Evolutionary conservation across 768 basidiomycete genomes (phyloP), one percentile per base, ranked within the genome.

Genomic region (Thelephora ganbajun): DNA sequence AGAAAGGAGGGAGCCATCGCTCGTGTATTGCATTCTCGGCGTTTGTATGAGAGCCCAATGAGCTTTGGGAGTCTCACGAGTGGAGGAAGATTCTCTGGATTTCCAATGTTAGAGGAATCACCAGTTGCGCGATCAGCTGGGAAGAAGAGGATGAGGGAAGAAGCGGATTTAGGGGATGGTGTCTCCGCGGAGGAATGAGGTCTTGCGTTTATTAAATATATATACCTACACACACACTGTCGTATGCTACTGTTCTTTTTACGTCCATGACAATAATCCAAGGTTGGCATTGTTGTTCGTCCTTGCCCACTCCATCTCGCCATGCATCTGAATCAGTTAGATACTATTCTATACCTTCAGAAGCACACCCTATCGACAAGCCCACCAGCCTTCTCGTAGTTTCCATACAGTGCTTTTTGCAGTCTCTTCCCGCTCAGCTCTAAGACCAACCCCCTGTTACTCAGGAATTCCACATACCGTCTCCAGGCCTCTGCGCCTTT

Each of bases 401-500:
- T 56, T 2, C 51, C 55, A 30, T 55, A 53, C 43, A 56, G 43
- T 26, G 47, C 20, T 34, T 45, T 41, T 16, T 43, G 33, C 47
- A 56, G 41, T 41, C 43, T 33, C 19, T 53, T 47, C 11, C 55
- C 54, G 16, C 20, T 19, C 5, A 56, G 44, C 46, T 30, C 35
- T 35, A 55, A 47, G 14, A 56, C 36, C 41, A 56, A 42, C 36
- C 49, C 45, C n/a, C 50, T 33, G 22, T 47, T 46, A 19, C 36
- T 33, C 37, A 56, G 35, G 44, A 50, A 56, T 35, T 50, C 22
- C 33, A 48, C 47, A 50, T 54, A 56, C 35, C 48, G 46, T 5
- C 43, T 35, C 55, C 55, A 56, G 43, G 55, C 51, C 36, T 53
- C 51, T 20, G 52, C 49, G 7, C 55, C 54, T 37, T 56, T 53